phyloP scores from a whole-genome alignment of 176 grass and related monocot genomes.

The Elaeis guineensis region DNA sequence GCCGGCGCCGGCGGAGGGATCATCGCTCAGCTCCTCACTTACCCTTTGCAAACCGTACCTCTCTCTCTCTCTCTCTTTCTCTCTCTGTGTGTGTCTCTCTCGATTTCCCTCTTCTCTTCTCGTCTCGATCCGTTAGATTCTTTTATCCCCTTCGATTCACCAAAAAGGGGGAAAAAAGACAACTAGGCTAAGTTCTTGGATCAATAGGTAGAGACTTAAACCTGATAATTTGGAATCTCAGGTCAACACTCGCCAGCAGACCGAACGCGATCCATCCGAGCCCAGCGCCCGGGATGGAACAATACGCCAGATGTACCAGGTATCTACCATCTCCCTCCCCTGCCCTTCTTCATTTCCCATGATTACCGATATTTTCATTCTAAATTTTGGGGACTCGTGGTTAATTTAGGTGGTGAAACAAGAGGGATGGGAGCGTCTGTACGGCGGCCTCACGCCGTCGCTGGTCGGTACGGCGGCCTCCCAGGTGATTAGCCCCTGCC shows the following conservation, averaged over 20 bases:
- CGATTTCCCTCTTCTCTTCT: background rate
- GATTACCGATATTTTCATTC: background rate
- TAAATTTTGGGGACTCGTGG: conserved; percentile 3
- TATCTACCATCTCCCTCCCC: conserved; percentile 12
- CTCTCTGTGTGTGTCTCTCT: no score
- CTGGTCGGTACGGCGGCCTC: conserved; percentile 77
- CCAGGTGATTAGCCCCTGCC: conserved; percentile 38
- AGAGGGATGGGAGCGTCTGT: conserved; percentile 86
- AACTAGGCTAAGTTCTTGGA: background rate
- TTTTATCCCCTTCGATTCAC: background rate
- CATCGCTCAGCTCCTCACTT: conserved; percentile 80
- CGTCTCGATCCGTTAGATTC: background rate
- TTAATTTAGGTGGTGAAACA: conserved; percentile 58
- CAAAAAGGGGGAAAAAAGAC: no score
- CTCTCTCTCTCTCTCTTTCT: no score
- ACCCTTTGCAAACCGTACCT: conserved; percentile 80
- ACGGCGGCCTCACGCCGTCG: conserved; percentile 70
- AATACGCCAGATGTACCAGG: conserved; percentile 60
- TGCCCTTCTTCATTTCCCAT: background rate
- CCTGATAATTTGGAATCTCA: conserved; percentile 12
- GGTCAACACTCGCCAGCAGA: conserved; percentile 97
- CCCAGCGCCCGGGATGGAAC: conserved; percentile 57
- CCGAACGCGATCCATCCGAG: conserved; percentile 66
- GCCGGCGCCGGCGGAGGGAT: conserved; percentile 85
- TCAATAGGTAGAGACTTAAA: background rate